Percentiles rank a stretch among this genome's conserved stretches.
Conservation (phyloP, 345 rosid species). For the Citrus mangshanensis region DNA sequence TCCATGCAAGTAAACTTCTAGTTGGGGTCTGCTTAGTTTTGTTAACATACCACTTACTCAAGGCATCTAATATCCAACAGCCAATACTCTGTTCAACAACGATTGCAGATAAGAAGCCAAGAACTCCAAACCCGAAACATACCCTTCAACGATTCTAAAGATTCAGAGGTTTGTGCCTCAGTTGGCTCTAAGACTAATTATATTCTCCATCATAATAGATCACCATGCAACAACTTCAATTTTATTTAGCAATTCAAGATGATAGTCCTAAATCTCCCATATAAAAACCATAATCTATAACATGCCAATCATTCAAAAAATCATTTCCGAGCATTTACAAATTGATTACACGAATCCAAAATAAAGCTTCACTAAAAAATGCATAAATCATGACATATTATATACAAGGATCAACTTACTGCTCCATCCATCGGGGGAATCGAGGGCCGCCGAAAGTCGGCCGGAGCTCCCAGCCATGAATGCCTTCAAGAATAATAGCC, state of each 20-base stretch:
- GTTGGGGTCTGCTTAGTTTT: background rate
- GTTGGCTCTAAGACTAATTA: background rate
- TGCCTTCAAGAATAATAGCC: slow-evolving; percentile 76
- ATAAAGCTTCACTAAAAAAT: background rate
- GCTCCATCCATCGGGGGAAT: slow-evolving; percentile 94
- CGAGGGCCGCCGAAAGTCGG: slow-evolving; percentile 90
- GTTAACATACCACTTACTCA: background rate
- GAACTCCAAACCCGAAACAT: background rate
- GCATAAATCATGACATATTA: background rate
- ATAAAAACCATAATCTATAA: background rate
- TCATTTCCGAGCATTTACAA: background rate
- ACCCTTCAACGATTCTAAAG: background rate
- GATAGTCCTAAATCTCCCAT: too few relatives aligned
- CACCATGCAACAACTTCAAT: background rate
- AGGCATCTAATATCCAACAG: background rate
- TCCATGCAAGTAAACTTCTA: background rate
- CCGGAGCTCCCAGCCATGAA: slow-evolving; percentile 97
- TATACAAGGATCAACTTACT: slow-evolving; percentile 38
- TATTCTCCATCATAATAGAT: background rate
- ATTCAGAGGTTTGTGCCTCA: background rate
- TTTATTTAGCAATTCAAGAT: too few relatives aligned
- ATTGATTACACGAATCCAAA: background rate
- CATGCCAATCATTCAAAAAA: background rate
- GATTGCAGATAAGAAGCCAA: too few relatives aligned
- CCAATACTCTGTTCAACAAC: too few relatives aligned